Evolutionary conservation across 768 basidiomycete species (phyloP).

Genomic region (Mycena indigotica): DNA sequence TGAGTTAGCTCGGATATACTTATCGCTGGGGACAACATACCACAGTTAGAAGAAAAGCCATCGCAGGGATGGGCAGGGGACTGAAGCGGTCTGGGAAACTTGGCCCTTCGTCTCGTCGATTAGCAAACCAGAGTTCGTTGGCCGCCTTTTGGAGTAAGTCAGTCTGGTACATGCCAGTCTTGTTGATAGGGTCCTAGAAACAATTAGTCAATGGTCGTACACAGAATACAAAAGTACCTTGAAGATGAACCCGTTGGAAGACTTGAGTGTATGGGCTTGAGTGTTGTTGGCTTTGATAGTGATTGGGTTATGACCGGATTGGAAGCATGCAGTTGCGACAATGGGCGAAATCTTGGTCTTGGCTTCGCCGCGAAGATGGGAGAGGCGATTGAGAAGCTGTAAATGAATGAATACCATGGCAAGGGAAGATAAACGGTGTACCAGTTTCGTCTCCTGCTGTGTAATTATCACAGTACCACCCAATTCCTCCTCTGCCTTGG

Average conservation of each 20-base stretch:
- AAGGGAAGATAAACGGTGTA: background rate
- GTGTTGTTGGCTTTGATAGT: slow-evolving; percentile 12
- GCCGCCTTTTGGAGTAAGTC: slow-evolving; percentile 16
- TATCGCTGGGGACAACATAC: background rate
- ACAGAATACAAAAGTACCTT: slow-evolving; percentile 1
- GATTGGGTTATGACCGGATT: slow-evolving; percentile 13
- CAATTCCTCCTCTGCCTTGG: background rate
- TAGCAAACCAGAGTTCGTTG: slow-evolving; percentile 23
- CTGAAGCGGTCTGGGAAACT: slow-evolving; percentile 18
- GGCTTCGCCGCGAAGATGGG: slow-evolving; percentile 21
- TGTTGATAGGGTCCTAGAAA: background rate
- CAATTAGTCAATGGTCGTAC: background rate
- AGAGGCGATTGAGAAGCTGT: slow-evolving; percentile 9
- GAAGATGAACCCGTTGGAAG: slow-evolving; percentile 15
- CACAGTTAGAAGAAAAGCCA: slow-evolving; percentile 1
- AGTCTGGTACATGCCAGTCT: slow-evolving; percentile 9
- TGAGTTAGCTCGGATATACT: background rate
- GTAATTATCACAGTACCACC: background rate
- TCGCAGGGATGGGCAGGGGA: slow-evolving; percentile 12
- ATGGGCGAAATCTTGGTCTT: slow-evolving; percentile 19
- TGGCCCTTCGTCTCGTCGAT: slow-evolving; percentile 22
- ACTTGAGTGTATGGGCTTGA: slow-evolving; percentile 15
- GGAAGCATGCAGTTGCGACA: slow-evolving; percentile 17
- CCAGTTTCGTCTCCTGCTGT: slow-evolving; percentile 4
- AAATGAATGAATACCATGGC: background rate